Conservation (phyloP, 1,139 yeast species). For the Wickerhamomyces sp. region DNA sequence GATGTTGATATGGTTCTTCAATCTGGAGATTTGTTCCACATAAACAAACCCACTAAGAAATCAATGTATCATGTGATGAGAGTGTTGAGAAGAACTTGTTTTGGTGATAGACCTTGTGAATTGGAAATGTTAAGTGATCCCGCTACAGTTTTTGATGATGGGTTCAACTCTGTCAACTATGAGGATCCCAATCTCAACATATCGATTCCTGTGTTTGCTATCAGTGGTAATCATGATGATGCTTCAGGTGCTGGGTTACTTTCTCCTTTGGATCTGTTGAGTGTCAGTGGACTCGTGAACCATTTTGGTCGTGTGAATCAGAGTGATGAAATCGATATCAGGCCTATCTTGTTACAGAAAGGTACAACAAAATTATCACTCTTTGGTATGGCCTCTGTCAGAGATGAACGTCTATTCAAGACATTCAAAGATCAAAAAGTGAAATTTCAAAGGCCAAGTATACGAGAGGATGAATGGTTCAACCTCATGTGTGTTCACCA, state of each 20-base stretch:
- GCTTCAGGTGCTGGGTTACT: conserved; percentile 84
- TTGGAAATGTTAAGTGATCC: conserved; percentile 83
- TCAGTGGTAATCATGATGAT: conserved; percentile 96
- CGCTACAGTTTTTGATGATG: conserved; percentile 48
- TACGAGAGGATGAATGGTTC: conserved; percentile 66
- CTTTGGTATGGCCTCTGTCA: conserved; percentile 82
- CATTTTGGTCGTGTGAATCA: conserved; percentile 84
- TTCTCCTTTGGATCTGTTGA: conserved; percentile 83
- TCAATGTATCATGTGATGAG: conserved; percentile 81
- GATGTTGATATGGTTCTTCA: conserved; percentile 90
- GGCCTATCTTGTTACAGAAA: conserved; percentile 79
- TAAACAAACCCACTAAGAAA: conserved; percentile 84
- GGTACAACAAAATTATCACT: conserved; percentile 79
- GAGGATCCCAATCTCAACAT: conserved; percentile 89
- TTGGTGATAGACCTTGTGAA: conserved; percentile 88
- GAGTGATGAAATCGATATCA: conserved; percentile 65
- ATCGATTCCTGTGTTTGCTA: conserved; percentile 89
- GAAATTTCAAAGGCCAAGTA: conserved; percentile 67
- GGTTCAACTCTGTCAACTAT: conserved; percentile 69
- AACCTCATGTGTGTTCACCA: conserved; percentile 90
- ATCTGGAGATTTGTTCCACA: conserved; percentile 90
- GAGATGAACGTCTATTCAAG: conserved; percentile 84
- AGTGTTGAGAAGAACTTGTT: conserved; percentile 63
- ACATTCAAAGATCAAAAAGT: conserved; percentile 80
- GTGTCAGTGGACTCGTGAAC: conserved; percentile 78